A percentile compares a stretch with the other conserved stretches of the same genome.
phyloP scores from a whole-genome alignment of 2,329 filamentous ascomycete species.

The Dactylellina sp. region DNA sequence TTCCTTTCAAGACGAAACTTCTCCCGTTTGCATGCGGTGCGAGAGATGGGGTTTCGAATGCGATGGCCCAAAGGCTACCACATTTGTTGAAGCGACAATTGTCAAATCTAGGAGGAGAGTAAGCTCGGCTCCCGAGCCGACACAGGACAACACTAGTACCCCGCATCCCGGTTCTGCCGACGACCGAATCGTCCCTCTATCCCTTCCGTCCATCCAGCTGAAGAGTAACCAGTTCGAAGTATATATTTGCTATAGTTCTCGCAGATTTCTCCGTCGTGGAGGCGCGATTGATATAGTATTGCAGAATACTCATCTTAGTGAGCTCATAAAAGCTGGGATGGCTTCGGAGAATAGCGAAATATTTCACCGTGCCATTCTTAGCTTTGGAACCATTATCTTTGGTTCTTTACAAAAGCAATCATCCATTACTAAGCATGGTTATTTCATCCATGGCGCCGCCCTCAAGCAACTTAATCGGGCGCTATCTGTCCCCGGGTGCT shows the following conservation, averaged over 20 bases:
- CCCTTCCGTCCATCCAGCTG: conserved; percentile 15
- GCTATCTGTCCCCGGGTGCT: conserved; percentile 59
- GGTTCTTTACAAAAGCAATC: conserved; percentile 59
- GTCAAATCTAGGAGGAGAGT: conserved; percentile 60
- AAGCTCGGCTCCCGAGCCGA: not conserved
- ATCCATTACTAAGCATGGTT: conserved; percentile 58
- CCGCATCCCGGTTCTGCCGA: not conserved
- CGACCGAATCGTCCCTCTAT: conserved; percentile 1
- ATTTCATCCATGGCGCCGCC: conserved; percentile 59
- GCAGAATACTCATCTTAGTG: conserved; percentile 56
- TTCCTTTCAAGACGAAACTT: conserved; percentile 59
- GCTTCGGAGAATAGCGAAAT: conserved; percentile 47
- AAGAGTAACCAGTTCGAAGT: conserved; percentile 58
- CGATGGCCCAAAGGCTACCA: conserved; percentile 59
- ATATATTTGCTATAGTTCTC: conserved; percentile 60
- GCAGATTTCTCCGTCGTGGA: conserved; percentile 58
- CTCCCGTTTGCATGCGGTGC: conserved; percentile 61
- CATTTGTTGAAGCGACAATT: conserved; percentile 61
- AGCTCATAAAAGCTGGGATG: conserved; percentile 53
- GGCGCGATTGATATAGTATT: conserved; percentile 60
- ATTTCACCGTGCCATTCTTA: conserved; percentile 59
- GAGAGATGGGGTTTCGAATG: conserved; percentile 60
- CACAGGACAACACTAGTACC: too few species aligned
- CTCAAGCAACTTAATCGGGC: conserved; percentile 60
- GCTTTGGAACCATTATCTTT: conserved; percentile 61